Base-by-base conservation (phyloP, 202 grass and related monocot species). In the Eragrostis tef region DNA sequence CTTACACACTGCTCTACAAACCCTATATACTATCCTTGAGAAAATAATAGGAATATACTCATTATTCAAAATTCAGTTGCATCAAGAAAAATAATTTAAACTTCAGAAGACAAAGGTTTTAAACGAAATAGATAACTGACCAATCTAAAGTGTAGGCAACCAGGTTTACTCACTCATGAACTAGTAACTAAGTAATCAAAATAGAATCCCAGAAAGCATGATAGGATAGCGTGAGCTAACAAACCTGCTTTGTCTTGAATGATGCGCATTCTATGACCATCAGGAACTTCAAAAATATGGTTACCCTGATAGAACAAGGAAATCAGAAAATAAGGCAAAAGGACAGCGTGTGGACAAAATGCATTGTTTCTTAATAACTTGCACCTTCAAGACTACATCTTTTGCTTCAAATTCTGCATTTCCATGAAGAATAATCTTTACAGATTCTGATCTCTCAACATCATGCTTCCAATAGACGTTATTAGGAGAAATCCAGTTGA, bases 391-490 rank as follows among this genome's bases (percentile, higher is more conserved):
- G 59, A 88, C 65, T 16, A 99, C 81, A 80, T 94, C 85, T 71
- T 82, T 83, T 51, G 93, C 96, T 82, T 93, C 96, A 85, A 99
- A 99, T 90, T 99, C 96, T 48, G 93, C 90, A 75, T 95, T 99
- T 75, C 87, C 96, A 91, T 93, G 85, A 81, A 99, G 90, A 87
- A 92, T 91, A 56, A 98, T 88, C 83, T 87, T 98, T 79, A 93
- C 9, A 62, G 74, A 86, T 87, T 95, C 92, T 67, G 81, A 85
- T 98, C 92, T 98, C 59, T 98, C 83, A 9, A 98, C 92, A 59
- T 93, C 87, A 87, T 98, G 89, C 84, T 95, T 90, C 92, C 96
- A 98, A 51, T 98, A 98, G 53, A 95, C 85, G 81, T 95, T 98
- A 79, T 63, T 85, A 22, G 92, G 71, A 87, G 88, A 98, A 78